Base-by-base conservation (phyloP, 2,329 filamentous ascomycete genomes). In the Fusarium redolens region DNA sequence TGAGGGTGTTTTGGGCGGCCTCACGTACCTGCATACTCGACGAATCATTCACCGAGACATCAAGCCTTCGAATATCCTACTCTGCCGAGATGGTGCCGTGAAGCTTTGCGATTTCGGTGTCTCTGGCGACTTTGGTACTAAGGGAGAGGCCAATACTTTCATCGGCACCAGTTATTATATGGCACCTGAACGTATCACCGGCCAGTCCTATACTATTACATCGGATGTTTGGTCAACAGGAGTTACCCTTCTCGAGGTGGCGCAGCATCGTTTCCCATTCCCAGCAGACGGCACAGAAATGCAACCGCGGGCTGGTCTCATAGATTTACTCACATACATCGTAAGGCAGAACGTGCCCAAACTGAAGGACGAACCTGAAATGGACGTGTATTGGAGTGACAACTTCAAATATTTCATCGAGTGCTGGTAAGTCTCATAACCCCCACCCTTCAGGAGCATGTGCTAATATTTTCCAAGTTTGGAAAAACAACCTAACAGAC, bases 371-470 rank as follows among this genome's bases (percentile, higher is more conserved):
- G 96, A 99, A 83, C 93, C 94, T 1, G 91, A 94, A 37, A 93
- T 93, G 75, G 92, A 92, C 66, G 97, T 99, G 75, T 92, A 92
- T 80, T 99, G 96, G 96, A 97, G 93, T 76, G 93, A 97, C 77
- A 97, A 93, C 79, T 98, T 99, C 84, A 99, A 99, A 82, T 98
- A 98, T 82, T 99, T 99, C 78, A 98, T 99, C 78, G 95, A 98
- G 84, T 98, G 95, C 90, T 98, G 96, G 96, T 98, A 89, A 81
- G 94, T 91, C 61, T 22, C 17, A 9, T 20, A n/a, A 17, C 14
- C 11, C 10, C 30, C 4, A 8, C 25, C 31, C 7, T 37, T n/a
- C 17, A 43, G 37, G 35, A 48, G 40, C 4, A 22, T 33, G 28
- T 72, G 52, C 77, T 80, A 71, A 83, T 74, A 61, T 66, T 11